Base-by-base conservation (phyloP, 441 rosid species). In the Populus hybrid region DNA sequence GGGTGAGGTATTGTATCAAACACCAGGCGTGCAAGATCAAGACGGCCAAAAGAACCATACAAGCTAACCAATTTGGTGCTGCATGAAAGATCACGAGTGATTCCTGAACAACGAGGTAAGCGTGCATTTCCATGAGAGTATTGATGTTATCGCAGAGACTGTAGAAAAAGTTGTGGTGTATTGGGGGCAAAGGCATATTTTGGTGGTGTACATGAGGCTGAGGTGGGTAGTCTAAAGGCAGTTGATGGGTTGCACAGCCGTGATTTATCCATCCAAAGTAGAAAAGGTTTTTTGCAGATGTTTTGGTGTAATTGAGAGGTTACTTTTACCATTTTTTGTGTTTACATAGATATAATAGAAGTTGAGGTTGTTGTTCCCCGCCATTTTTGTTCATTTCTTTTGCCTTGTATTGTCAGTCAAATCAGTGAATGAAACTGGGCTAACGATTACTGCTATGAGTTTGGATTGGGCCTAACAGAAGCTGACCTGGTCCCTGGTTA, bases 61-160 rank as follows among this genome's bases (percentile, higher is more conserved):
- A 88, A 4, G 10, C 92, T 85, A 3, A 89, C 83, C 80, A 94
- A 81, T 83, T 92, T 92, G 5, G 97, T 91, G 53, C 76, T 85
- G 61, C 87, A 83, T 14, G 74, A 82, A 26, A 87, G 81, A 76
- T 92, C 87, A 70, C 65, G 50, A 42, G 83, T 28, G 18, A 87
- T 67, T 95, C 97, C n/a, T 81, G 77, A 16, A 78, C 88, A 63
- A 87, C 71, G 38, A 91, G 76, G 23, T 82, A 35, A 34, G 79
- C 85, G 69, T 92, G 98, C 23, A 78, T 53, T 75, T 74, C 84
- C 82, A 78, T 79, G 66, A 94, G 85, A 40, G 87, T 83, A 80
- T 32, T 30, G 9, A 86, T 71, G 85, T 66, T 87, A 28, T 70
- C 82, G 86, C 93, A 91, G 71, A 75, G 75, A 28, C 83, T 84